Conservation (phyloP, 768 basidiomycete species). For the Pulveroboletus sp. region DNA sequence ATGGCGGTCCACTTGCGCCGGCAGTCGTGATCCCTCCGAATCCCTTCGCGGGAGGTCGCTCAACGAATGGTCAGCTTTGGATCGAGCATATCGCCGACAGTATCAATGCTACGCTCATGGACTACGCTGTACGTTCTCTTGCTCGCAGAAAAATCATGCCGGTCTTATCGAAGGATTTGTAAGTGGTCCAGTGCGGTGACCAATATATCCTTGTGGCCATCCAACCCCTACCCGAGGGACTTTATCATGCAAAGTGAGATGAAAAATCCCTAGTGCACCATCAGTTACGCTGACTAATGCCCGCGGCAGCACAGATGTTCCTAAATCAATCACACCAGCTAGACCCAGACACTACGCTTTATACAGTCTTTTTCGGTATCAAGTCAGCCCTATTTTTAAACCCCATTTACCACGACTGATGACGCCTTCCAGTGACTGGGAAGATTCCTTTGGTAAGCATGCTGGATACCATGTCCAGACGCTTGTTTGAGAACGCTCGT, state of each 20-base stretch:
- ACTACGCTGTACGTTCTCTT: conserved; percentile 44
- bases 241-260: conserved; percentile 46
- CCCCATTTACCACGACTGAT: conserved; percentile 2
- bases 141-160: background rate
- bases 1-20: conserved; percentile 42
- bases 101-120: conserved; percentile 41
- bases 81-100: conserved; percentile 43
- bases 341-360: conserved; percentile 47
- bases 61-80: conserved; percentile 52
- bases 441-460: conserved; percentile 39
- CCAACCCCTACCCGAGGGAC: conserved; percentile 44
- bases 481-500: background rate
- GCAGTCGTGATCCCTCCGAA: conserved; percentile 42
- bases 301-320: conserved; percentile 39
- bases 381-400: conserved; percentile 35
- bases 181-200: conserved; percentile 44
- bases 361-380: conserved; percentile 54
- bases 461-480: background rate
- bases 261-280: background rate
- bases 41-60: conserved; percentile 48
- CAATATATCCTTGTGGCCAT: conserved; percentile 49
- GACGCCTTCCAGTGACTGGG: conserved; percentile 36
- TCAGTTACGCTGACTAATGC: background rate
- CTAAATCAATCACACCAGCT: conserved; percentile 43
- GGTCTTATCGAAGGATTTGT: background rate